Evolutionary conservation across 75 land plant species (phyloP).

Genomic region (Azolla pinnata): DNA sequence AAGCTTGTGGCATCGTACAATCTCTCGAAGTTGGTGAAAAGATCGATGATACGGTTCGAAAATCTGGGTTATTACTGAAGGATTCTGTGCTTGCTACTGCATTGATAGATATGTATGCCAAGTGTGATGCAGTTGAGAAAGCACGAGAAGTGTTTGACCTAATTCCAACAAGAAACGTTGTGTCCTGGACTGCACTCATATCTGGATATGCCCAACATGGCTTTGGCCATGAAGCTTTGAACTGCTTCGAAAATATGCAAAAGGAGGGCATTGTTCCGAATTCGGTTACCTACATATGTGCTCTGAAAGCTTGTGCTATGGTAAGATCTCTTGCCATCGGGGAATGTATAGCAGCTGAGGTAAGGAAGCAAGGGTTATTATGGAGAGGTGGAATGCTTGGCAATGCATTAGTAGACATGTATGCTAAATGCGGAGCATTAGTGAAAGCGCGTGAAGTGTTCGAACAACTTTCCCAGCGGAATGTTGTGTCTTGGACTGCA

Average conservation of each 20-base stretch:
- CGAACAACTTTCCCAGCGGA: conserved; percentile 32
- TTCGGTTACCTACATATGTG: conserved; percentile 20
- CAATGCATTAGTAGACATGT: conserved; percentile 31
- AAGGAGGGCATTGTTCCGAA: conserved; percentile 21
- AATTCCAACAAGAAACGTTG: conserved; percentile 6
- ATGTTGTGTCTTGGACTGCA: conserved; percentile 53
- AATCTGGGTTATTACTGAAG: no score
- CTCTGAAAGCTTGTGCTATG: conserved; percentile 29
- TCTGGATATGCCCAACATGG: conserved; percentile 14
- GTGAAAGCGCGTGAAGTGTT: conserved; percentile 30
- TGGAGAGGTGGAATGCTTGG: conserved; percentile 8
- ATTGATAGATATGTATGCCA: no score
- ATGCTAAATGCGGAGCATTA: conserved; percentile 22
- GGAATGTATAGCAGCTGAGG: conserved; percentile 22
- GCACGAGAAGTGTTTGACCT: neutral
- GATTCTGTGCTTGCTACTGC: no score
- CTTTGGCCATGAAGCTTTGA: conserved; percentile 19
- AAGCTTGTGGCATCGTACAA: no score
- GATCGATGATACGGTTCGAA: no score
- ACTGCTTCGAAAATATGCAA: conserved; percentile 24
- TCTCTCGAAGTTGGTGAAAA: no score
- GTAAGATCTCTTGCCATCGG: conserved; percentile 24
- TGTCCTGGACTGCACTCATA: conserved; percentile 10
- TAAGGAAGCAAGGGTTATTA: conserved; percentile 16
- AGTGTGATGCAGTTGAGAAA: conserved; percentile 19